Evolutionary conservation across 2,329 filamentous ascomycete species (phyloP).

Genomic region (Cadophora gregata): DNA sequence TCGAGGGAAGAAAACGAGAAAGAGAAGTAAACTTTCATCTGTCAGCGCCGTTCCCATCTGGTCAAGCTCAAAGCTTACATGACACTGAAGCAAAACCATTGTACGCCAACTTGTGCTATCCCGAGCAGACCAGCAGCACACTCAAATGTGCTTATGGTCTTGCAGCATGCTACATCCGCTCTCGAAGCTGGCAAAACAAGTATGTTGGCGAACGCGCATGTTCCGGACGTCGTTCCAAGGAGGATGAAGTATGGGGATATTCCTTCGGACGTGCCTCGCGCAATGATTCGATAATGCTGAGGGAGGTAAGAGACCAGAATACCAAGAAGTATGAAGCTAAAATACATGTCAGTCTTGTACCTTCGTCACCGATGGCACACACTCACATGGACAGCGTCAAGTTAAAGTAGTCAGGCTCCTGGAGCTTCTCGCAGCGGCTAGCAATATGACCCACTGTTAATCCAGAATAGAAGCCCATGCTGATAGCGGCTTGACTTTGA

Average conservation of each 20-base stretch:
- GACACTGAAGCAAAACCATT: conserved; percentile 89
- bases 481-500: not conserved
- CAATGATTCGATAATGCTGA: conserved; percentile 91
- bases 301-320: conserved; percentile 93
- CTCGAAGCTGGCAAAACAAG: conserved; percentile 84
- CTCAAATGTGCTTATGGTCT: conserved; percentile 77
- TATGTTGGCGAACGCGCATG: conserved; percentile 90
- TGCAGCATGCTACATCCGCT: conserved; percentile 85
- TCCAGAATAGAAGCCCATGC: conserved; percentile 35
- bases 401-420: conserved; percentile 57
- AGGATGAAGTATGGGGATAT: conserved; percentile 96
- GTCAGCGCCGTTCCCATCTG: conserved; percentile 13
- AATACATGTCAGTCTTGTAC: conserved; percentile 13
- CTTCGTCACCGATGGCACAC: not conserved
- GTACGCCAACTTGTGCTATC: conserved; percentile 87
- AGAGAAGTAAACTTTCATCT: conserved; percentile 79
- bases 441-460: conserved; percentile 27
- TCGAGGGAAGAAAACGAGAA: conserved; percentile 89
- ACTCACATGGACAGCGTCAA: conserved; percentile 59
- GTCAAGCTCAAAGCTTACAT: conserved; percentile 66
- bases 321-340: conserved; percentile 75
- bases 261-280: conserved; percentile 84
- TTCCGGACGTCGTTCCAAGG: conserved; percentile 89
- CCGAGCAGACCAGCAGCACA: conserved; percentile 87
- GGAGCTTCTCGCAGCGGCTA: conserved; percentile 55